Percentiles rank a stretch among this genome's conserved stretches.
Evolutionary conservation across 140 eudicot genomes (phyloP).

Genomic region (Ambrosia hybrid): DNA sequence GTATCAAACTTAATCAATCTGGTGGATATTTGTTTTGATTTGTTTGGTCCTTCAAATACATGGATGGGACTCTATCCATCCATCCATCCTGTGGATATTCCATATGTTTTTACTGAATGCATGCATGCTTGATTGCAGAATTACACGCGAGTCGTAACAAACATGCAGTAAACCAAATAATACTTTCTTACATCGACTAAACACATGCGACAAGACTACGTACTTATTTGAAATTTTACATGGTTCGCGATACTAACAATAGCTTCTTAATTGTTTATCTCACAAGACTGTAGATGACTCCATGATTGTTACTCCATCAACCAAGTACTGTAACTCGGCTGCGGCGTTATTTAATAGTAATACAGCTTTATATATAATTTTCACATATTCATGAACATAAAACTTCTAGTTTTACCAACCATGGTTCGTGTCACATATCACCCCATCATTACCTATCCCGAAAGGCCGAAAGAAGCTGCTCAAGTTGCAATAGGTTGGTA

Average conservation of each 20-base stretch:
- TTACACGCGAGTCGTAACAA: background rate
- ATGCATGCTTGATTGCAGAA: too few relatives aligned
- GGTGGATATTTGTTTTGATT: too few relatives aligned
- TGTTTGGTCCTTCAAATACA: too few relatives aligned
- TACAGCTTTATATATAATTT: too few relatives aligned
- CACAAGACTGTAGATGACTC: background rate
- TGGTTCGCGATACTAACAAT: background rate
- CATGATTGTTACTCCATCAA: conserved; percentile 3
- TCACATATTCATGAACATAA: conserved; percentile 5
- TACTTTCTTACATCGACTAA: background rate
- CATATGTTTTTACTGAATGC: too few relatives aligned
- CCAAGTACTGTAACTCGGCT: background rate
- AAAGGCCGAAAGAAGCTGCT: conserved; percentile 1
- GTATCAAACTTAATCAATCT: too few relatives aligned
- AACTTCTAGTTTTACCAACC: conserved; percentile 16
- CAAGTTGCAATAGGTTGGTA: conserved; percentile 24
- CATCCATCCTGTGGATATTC: too few relatives aligned
- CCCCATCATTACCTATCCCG: conserved; percentile 3
- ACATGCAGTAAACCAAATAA: background rate
- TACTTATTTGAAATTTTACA: background rate
- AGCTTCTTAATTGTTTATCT: background rate
- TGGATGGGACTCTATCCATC: too few relatives aligned
- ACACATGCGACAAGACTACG: background rate
- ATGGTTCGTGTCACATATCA: background rate
- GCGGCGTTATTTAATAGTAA: background rate